These are phyloP conservation scores for Fusarium brevicatenulatum DNA, from an alignment of 2,329 filamentous ascomycete species.

Conservation along the genomic window DNA sequence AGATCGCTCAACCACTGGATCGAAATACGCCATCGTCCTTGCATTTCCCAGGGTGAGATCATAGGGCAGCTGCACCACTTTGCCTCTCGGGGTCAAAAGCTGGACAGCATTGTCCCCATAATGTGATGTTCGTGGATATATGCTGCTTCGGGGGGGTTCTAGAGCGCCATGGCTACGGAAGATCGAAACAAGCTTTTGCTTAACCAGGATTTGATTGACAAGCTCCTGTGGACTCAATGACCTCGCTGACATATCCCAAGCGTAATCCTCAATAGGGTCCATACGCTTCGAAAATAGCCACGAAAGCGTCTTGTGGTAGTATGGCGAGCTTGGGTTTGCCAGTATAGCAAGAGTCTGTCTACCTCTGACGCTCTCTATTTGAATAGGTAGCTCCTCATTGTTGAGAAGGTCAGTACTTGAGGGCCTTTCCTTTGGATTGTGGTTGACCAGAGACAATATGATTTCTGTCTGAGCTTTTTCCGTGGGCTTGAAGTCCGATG, in stretches of 20 bases:
- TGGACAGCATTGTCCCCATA: slow-evolving; percentile 80
- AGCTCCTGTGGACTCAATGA: slow-evolving; percentile 67
- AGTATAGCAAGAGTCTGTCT: slow-evolving; percentile 83
- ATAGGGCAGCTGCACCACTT: slow-evolving; percentile 92
- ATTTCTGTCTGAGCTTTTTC: slow-evolving; percentile 82
- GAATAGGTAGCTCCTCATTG: slow-evolving; percentile 86
- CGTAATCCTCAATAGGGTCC: slow-evolving; percentile 82
- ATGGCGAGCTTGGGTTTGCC: slow-evolving; percentile 83
- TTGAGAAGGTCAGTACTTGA: slow-evolving; percentile 84
- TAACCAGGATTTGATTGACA: slow-evolving; percentile 77
- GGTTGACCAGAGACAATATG: slow-evolving; percentile 80
- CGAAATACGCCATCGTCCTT: slow-evolving; percentile 78
- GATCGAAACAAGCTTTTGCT: slow-evolving; percentile 77
- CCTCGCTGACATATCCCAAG: slow-evolving; percentile 76
- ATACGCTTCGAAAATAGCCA: slow-evolving; percentile 81
- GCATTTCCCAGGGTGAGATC: slow-evolving; percentile 92
- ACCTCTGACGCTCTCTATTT: slow-evolving; percentile 93
- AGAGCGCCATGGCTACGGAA: slow-evolving; percentile 92
- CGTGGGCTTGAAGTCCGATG: slow-evolving; percentile 74
- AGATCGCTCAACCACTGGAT: slow-evolving; percentile 74
- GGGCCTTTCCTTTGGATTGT: slow-evolving; percentile 84
- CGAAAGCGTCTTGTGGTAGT: slow-evolving; percentile 90
- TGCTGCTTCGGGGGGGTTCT: slow-evolving; percentile 76
- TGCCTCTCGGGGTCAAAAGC: slow-evolving; percentile 83
- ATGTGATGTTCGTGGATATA: slow-evolving; percentile 85